phyloP scores from a whole-genome alignment of 225 moss, liverwort and hornwort species.

The Asterella californica region DNA sequence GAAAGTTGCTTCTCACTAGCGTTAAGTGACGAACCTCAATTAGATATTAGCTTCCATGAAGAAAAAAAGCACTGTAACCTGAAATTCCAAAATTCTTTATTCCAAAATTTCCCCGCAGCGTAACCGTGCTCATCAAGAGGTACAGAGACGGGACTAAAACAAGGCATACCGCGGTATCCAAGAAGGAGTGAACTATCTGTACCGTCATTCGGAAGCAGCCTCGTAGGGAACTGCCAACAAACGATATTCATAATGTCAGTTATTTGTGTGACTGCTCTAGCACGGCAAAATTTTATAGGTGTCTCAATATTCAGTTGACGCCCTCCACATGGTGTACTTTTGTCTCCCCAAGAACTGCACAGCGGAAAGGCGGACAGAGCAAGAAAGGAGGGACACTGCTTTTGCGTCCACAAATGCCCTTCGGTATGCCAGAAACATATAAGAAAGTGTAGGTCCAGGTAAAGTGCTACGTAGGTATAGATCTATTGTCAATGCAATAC shows the following conservation, averaged over 20 bases:
- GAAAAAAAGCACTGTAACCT: background rate
- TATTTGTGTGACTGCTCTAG: background rate
- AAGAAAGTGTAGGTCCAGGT: background rate
- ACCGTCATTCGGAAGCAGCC: constrained; percentile 66
- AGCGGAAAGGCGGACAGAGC: background rate
- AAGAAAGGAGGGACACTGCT: background rate
- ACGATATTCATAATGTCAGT: background rate
- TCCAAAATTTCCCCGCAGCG: too few relatives aligned
- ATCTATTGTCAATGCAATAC: background rate
- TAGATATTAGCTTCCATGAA: background rate
- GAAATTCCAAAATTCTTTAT: background rate
- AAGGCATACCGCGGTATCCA: constrained; percentile 59
- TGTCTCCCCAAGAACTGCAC: background rate
- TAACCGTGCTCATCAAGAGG: background rate
- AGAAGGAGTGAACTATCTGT: constrained; percentile 57
- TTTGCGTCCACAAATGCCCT: background rate
- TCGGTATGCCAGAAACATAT: background rate
- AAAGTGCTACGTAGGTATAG: background rate
- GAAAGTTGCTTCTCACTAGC: background rate
- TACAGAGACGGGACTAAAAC: background rate
- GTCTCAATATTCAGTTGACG: background rate
- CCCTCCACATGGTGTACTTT: background rate
- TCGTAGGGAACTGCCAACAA: constrained; percentile 57
- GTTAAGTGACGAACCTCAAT: too few relatives aligned
- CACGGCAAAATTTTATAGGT: background rate